Conservation (phyloP, 768 basidiomycete species). For the Lactifluus subvellereus region DNA sequence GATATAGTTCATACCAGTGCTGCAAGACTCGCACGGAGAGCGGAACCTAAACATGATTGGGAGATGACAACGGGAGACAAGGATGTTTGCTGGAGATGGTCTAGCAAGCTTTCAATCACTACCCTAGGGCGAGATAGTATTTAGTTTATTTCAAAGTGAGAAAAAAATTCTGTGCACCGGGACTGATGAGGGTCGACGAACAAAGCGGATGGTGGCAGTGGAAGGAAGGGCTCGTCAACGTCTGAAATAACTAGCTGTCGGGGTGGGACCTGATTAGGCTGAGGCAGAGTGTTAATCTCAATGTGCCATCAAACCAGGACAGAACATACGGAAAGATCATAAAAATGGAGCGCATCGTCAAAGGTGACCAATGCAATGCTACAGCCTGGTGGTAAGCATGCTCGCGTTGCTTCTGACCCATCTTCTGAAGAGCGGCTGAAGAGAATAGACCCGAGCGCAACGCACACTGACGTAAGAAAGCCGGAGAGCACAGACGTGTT, state of each 20-base stretch:
- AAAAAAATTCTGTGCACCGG: conserved; percentile 38
- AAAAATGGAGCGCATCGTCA: conserved; percentile 78
- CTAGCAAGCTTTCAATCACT: conserved; percentile 61
- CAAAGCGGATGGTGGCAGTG: conserved; percentile 54
- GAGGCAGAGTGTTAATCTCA: conserved; percentile 27
- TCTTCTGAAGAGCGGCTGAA: conserved; percentile 51
- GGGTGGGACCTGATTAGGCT: conserved; percentile 18
- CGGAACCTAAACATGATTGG: conserved; percentile 73
- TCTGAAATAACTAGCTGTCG: conserved; percentile 80
- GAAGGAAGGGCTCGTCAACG: conserved; percentile 88
- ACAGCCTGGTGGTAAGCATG: conserved; percentile 50
- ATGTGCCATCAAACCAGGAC: background rate
- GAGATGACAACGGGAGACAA: conserved; percentile 31
- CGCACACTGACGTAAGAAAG: conserved; percentile 61
- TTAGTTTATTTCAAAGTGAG: background rate
- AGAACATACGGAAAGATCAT: conserved; percentile 73
- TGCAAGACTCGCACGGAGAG: conserved; percentile 63
- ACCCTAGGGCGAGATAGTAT: conserved; percentile 36
- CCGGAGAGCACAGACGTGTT: conserved; percentile 61
- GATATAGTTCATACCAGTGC: conserved; percentile 48
- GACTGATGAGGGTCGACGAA: conserved; percentile 72
- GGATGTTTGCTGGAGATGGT: conserved; percentile 53
- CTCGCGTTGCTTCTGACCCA: conserved; percentile 32
- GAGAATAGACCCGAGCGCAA: conserved; percentile 52
- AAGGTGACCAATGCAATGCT: conserved; percentile 79